Conservation (phyloP, 176 grass and related monocot species). For the Elaeis guineensis region DNA sequence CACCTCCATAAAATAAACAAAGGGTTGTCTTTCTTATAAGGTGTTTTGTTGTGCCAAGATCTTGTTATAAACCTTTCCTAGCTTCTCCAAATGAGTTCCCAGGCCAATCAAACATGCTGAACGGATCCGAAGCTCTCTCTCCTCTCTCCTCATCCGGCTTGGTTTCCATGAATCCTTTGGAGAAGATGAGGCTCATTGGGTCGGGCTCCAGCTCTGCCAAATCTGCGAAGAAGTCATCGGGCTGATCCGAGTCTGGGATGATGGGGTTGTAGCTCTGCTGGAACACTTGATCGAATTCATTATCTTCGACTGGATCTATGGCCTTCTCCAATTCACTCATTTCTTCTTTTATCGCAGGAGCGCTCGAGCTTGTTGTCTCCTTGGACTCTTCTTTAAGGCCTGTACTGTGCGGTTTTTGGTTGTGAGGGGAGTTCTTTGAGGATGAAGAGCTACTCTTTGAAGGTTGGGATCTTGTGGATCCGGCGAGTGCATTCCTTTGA, state of each 20-base stretch:
- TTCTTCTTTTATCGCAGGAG: conserved; percentile 10
- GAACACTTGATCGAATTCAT: not conserved
- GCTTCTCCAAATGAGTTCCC: conserved; percentile 6
- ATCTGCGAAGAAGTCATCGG: conserved; percentile 24
- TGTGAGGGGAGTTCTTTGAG: not conserved
- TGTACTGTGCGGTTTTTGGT: not conserved
- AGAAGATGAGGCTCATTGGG: conserved; percentile 31
- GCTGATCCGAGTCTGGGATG: conserved; percentile 15
- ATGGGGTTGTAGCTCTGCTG: conserved; percentile 15
- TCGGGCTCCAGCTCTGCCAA: conserved; percentile 18
- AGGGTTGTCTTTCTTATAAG: no score
- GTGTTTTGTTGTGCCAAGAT: not conserved
- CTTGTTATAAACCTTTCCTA: conserved; percentile 9
- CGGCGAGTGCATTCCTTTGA: conserved; percentile 82
- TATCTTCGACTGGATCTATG: not conserved
- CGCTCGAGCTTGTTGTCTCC: not conserved
- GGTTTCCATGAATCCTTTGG: conserved; percentile 6
- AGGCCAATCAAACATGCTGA: conserved; percentile 45
- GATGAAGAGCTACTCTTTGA: not conserved
- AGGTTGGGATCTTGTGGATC: conserved; percentile 36
- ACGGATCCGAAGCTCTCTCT: conserved; percentile 31
- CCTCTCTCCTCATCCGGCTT: conserved; percentile 20
- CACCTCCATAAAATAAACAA: not conserved
- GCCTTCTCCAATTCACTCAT: not conserved
- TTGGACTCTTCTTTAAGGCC: not conserved